Base-by-base conservation (phyloP, 805 yeast genomes). In the Metschnikowia continentalis region DNA sequence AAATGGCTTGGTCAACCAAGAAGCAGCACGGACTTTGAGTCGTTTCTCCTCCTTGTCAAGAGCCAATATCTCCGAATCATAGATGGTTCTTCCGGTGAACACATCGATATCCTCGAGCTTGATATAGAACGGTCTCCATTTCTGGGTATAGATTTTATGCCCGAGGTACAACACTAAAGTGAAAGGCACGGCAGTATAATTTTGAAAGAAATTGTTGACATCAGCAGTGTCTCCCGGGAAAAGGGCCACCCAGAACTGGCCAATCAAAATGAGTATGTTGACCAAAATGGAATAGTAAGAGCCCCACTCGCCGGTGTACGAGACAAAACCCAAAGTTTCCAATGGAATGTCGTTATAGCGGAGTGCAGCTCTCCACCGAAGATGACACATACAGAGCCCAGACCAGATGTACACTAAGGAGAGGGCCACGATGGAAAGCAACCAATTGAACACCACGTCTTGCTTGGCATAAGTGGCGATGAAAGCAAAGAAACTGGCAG, bases 181-280 rank as follows among this genome's bases (percentile, higher is more conserved):
- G 54, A 62, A 58, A 3, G 65, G 65, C 6, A 57, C 47, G 30
- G 65, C 62, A 40, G 59, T 55, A 51, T 63, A 63, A 55, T 63
- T 63, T 51, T 63, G 63, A 51, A 63, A 63, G 41, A 63, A 63
- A 39, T 60, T 58, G 56, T 64, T 68, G 17, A 57, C 66, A 37
- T 57, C 52, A 20, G 67, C 53, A 53, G 57, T 54, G 26, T 59
- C 57, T 20, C 46, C 59, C 2, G 78, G 78, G 63, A 54, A 73
- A 49, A 73, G 68, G 7, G 76, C 74, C 43, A 72, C 71, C 75
- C 75, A 73, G 59, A 73, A 73, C 60, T 72, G 77, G 23, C 73
- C 75, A 46, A 73, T 60, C 56, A 73, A 62, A 39, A 73, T 66
- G 46, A 73, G 63, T n/a, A 56, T 46, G 53, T 69, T 70, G 42